A percentile compares a stretch with the other conserved stretches of the same genome.
Conservation (phyloP, 179 eudicot species). For the Carnegiea gigantea region DNA sequence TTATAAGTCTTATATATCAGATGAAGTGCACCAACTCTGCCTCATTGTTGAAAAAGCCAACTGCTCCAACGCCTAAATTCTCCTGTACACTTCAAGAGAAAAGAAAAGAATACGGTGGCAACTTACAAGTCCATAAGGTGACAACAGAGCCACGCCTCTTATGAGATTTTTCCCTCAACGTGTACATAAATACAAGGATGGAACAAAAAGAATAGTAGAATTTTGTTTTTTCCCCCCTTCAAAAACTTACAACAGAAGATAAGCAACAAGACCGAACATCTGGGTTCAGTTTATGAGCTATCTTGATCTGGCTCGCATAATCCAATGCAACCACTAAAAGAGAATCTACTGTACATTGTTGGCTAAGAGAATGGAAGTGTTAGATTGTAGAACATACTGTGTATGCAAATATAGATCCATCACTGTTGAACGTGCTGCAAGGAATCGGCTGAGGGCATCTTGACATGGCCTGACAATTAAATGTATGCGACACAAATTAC, state of each 20-base stretch:
- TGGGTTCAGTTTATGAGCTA: too few species aligned
- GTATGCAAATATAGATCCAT: conserved; percentile 83
- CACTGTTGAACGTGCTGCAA: conserved; percentile 78
- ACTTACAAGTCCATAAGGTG: too few species aligned
- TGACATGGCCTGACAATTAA: conserved; percentile 56
- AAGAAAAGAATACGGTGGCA: too few species aligned
- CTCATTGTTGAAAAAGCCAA: too few species aligned
- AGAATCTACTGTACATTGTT: not conserved
- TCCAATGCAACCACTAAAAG: conserved; percentile 2
- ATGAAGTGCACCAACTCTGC: too few species aligned
- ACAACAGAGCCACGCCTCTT: not conserved
- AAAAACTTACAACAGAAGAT: not conserved
- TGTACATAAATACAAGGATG: not conserved
- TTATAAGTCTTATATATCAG: too few species aligned
- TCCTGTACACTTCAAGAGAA: too few species aligned
- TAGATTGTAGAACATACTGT: conserved; percentile 47
- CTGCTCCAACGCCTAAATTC: too few species aligned
- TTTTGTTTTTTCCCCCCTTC: not conserved
- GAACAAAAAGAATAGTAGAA: too few species aligned
- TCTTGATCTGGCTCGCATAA: not conserved
- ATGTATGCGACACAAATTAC: not conserved
- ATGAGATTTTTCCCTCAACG: not conserved
- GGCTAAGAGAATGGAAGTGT: not conserved
- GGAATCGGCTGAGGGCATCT: conserved; percentile 89
- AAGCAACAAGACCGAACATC: not conserved